Evolutionary conservation across 1,284 basidiomycete genomes (phyloP), one percentile per base, ranked within the genome.

Genomic region (Ustilago cynodontis): DNA sequence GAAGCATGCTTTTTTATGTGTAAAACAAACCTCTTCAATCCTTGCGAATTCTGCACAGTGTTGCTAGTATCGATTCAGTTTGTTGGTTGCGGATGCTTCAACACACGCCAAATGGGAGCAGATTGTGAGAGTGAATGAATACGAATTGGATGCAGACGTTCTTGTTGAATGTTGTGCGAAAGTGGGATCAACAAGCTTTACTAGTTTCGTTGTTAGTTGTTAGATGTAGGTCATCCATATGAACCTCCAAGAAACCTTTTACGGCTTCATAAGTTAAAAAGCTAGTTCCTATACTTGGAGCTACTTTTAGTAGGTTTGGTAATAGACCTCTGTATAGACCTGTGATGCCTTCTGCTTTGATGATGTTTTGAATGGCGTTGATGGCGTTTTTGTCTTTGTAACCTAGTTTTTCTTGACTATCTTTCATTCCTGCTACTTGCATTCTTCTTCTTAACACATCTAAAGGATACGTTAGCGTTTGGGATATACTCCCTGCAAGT

Each of bases 401-500:
- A 47, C 90, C 89, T 66, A 91, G 81, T 67, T 89, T 87, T 49
- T 76, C 69, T 31, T 71, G 64, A 63, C 89, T 89, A 45, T 88
- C 88, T 71, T 89, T 87, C 91, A 98, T 92, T 1, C 95, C 96
- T 1, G 92, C 91, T 63, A 96, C 93, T 86, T 99, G 96, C 92
- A 99, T 95, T 87, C 97, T 94, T 56, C 96, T 89, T 47, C 96
- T 89, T 59, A 98, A 87, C 1, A 98, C 94, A 86, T 99, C 96
- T 82, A 98, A 93, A 0, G 96, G 96, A 85, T 97, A 98, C 8
- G 96, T 98, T 80, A 98, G 87, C 37, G 94, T 94, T 86, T 98
- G 94, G 31, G 93, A 94, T 79, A 97, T 92, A 22, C 91, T 87
- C 2, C 89, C 89, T 0, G 89, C 88, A 6, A 88, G 67, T 0